Percentiles rank a stretch among this genome's conserved stretches.
Conservation (phyloP, 1,284 basidiomycete genomes). For the Irpex sp. region DNA sequence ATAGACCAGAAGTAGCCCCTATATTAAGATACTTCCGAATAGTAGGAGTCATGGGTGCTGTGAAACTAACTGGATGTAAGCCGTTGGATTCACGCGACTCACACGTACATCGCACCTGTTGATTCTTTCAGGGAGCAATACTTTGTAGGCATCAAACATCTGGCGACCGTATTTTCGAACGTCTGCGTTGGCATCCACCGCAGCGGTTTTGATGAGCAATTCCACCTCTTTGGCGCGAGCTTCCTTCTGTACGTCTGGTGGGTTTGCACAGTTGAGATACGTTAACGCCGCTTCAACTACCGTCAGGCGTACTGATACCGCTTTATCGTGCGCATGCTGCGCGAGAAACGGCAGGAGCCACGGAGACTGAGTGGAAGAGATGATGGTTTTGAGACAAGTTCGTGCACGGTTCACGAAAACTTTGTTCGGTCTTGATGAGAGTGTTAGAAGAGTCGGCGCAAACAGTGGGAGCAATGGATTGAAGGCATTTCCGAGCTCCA, state of each 20-base stretch:
- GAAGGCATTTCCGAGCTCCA: constrained; percentile 58
- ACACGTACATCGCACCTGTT: constrained; percentile 47
- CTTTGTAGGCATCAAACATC: constrained; percentile 74
- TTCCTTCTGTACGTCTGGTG: constrained; percentile 70
- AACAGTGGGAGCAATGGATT: constrained; percentile 68
- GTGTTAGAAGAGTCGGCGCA: constrained; percentile 62
- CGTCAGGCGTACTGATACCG: constrained; percentile 56
- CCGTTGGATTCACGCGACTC: constrained; percentile 4
- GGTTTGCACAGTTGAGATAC: constrained; percentile 72
- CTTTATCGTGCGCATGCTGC: constrained; percentile 68
- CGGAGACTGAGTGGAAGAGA: constrained; percentile 71
- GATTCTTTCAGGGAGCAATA: constrained; percentile 63
- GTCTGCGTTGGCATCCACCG: constrained; percentile 74
- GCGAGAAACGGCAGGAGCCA: constrained; percentile 61
- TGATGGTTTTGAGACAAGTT: constrained; percentile 54
- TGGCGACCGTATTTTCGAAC: constrained; percentile 66
- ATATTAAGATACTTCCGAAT: constrained; percentile 78
- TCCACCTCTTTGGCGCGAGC: constrained; percentile 64
- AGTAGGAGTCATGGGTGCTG: constrained; percentile 69
- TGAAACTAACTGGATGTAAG: constrained; percentile 48
- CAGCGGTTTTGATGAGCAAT: constrained; percentile 61
- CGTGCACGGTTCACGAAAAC: constrained; percentile 69
- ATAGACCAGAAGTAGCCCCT: constrained; percentile 22
- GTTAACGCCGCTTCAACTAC: constrained; percentile 62
- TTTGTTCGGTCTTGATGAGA: constrained; percentile 81